These are phyloP conservation scores for Aspergillus luchuensis DNA, from an alignment of 2,329 filamentous ascomycete genomes.

Conservation along the genomic window DNA sequence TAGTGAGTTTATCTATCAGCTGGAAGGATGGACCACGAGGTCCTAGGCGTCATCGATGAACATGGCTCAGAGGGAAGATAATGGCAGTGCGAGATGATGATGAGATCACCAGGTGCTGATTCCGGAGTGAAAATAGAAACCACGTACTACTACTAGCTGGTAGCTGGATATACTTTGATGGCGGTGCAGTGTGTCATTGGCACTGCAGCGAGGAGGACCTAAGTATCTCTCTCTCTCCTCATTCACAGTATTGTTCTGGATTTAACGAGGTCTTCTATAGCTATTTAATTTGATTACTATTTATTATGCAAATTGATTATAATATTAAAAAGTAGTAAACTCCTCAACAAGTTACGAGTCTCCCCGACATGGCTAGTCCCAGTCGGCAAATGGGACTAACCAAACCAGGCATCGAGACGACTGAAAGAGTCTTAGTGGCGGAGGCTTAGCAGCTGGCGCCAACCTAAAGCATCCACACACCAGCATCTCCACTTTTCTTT, in stretches of 20 bases:
- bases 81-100: not conserved
- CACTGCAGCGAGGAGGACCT: too few relatives aligned
- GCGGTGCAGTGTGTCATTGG: not conserved
- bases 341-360: not conserved
- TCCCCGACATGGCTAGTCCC: not conserved
- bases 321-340: too few relatives aligned
- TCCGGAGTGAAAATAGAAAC: not conserved
- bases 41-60: not conserved
- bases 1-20: not conserved
- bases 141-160: not conserved
- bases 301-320: too few relatives aligned
- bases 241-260: too few relatives aligned
- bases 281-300: too few relatives aligned
- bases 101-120: not conserved
- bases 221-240: too few relatives aligned
- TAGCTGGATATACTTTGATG: not conserved
- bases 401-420: not conserved
- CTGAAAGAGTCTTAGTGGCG: conserved; percentile 14
- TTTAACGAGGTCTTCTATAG: too few relatives aligned
- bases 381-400: not conserved
- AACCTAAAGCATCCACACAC: conserved; percentile 11
- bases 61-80: not conserved
- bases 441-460: conserved; percentile 23
- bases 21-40: not conserved
- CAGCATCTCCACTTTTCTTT: not conserved